phyloP scores from a whole-genome alignment of 1,284 basidiomycete genomes.

The Leccinum pallidistipes region DNA sequence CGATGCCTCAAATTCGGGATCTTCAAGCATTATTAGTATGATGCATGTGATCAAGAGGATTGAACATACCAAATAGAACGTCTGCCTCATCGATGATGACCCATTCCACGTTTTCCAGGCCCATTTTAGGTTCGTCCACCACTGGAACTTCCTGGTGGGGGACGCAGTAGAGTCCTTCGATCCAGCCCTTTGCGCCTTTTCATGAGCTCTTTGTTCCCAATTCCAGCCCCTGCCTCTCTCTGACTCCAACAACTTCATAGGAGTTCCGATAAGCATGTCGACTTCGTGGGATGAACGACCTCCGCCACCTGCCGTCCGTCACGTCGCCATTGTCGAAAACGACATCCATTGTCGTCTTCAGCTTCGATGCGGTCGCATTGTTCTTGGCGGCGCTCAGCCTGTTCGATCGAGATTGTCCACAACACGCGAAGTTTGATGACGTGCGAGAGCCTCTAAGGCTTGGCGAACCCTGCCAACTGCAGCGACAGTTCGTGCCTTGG shows the following conservation, averaged over 20 bases:
- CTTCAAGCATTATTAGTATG: constrained; percentile 27
- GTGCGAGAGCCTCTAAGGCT: constrained; percentile 62
- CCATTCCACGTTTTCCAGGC: constrained; percentile 74
- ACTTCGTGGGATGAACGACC: constrained; percentile 41
- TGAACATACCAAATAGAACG: constrained; percentile 72
- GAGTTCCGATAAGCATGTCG: constrained; percentile 79
- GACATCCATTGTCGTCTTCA: constrained; percentile 16
- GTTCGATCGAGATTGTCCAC: no score
- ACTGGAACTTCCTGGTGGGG: constrained; percentile 31
- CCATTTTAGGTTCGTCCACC: constrained; percentile 52
- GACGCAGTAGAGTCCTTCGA: constrained; percentile 24
- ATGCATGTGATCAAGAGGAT: constrained; percentile 2
- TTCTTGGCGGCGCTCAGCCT: constrained; percentile 40
- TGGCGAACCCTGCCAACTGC: constrained; percentile 74
- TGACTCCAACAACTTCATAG: constrained; percentile 74
- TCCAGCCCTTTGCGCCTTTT: constrained; percentile 26
- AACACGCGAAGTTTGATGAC: no score
- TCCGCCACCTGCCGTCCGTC: constrained; percentile 11
- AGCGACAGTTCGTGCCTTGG: constrained; percentile 88
- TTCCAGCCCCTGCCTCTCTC: constrained; percentile 69
- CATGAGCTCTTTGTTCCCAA: constrained; percentile 38
- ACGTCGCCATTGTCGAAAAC: constrained; percentile 25
- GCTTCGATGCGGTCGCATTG: no score
- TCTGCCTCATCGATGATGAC: constrained; percentile 89
- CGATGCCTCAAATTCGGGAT: constrained; percentile 76